Percentiles rank a stretch among this genome's conserved stretches.
phyloP scores from a whole-genome alignment of 495 filamentous ascomycete species.

The Daldinia decipiens region DNA sequence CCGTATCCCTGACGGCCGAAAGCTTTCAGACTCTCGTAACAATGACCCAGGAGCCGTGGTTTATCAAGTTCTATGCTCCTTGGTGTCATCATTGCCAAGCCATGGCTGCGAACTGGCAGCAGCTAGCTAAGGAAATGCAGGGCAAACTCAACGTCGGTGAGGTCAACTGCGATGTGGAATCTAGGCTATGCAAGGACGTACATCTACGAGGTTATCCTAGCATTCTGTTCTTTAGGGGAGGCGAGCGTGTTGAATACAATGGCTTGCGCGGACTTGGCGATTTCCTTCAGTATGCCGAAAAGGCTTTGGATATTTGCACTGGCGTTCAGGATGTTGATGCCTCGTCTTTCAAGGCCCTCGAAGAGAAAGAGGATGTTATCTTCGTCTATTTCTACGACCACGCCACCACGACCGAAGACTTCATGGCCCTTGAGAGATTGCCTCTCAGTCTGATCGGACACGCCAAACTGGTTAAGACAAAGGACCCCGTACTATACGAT shows the following conservation, averaged over 20 bases:
- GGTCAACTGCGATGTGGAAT: conserved; percentile 90
- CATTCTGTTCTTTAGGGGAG: conserved; percentile 91
- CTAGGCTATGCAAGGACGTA: conserved; percentile 88
- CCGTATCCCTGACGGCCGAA: conserved; percentile 80
- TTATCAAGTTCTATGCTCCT: conserved; percentile 97
- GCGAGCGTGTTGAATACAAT: conserved; percentile 91
- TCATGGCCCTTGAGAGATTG: conserved; percentile 84
- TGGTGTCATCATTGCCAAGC: conserved; percentile 97
- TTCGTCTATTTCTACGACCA: conserved; percentile 98
- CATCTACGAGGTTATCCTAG: conserved; percentile 83
- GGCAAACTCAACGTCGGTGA: conserved; percentile 90
- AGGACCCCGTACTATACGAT: conserved; percentile 73
- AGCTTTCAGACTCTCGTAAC: conserved; percentile 88
- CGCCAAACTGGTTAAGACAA: conserved; percentile 89
- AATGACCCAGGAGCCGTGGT: conserved; percentile 91
- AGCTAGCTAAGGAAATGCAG: conserved; percentile 90
- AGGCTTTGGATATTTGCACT: conserved; percentile 79
- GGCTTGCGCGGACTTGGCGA: conserved; percentile 94
- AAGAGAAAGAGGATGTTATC: conserved; percentile 92
- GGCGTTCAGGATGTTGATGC: conserved; percentile 83
- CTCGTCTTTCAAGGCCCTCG: conserved; percentile 79
- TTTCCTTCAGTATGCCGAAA: conserved; percentile 84
- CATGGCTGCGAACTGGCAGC: conserved; percentile 87
- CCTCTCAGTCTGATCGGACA: conserved; percentile 88
- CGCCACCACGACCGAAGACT: conserved; percentile 91